Percentiles rank a stretch among this genome's conserved stretches.
phyloP scores from a whole-genome alignment of 2,329 filamentous ascomycete genomes.

The Trichoderma guizhouense region DNA sequence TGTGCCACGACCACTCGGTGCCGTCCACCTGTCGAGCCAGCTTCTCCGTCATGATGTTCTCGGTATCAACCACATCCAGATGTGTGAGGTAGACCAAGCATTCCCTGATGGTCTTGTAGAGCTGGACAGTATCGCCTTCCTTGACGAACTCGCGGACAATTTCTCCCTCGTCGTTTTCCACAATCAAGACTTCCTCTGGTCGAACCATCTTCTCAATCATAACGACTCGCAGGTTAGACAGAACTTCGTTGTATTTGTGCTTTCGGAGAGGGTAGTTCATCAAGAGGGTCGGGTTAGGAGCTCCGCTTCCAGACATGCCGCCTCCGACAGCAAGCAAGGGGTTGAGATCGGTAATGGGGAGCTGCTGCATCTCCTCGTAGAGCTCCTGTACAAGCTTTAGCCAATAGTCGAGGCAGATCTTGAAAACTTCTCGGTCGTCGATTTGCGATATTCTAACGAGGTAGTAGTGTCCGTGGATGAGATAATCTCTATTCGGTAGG shows the following conservation, averaged over 20 bases:
- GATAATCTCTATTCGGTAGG: slow-evolving; percentile 88
- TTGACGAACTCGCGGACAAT: slow-evolving; percentile 99
- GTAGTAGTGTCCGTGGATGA: slow-evolving; percentile 96
- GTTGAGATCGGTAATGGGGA: slow-evolving; percentile 90
- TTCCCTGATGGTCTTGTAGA: slow-evolving; percentile 98
- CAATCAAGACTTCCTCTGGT: slow-evolving; percentile 94
- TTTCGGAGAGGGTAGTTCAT: slow-evolving; percentile 91
- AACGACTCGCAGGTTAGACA: slow-evolving; percentile 90
- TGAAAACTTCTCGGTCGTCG: slow-evolving; percentile 98
- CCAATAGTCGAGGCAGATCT: slow-evolving; percentile 99
- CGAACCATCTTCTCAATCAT: slow-evolving; percentile 99
- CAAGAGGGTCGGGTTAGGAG: slow-evolving; percentile 78
- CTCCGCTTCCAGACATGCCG: slow-evolving; percentile 72
- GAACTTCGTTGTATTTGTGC: slow-evolving; percentile 93
- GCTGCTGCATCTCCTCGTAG: slow-evolving; percentile 97
- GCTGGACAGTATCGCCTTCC: slow-evolving; percentile 96
- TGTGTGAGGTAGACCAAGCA: slow-evolving; percentile 97
- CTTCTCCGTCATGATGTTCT: slow-evolving; percentile 99
- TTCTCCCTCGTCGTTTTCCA: slow-evolving; percentile 99
- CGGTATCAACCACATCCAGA: slow-evolving; percentile 93
- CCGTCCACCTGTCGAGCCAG: slow-evolving; percentile 92
- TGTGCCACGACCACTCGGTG: slow-evolving; percentile 97
- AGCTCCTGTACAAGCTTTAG: slow-evolving; percentile 96
- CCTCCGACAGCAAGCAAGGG: slow-evolving; percentile 77
- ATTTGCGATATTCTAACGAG: slow-evolving; percentile 98